A percentile compares a stretch with the other conserved stretches of the same genome.
phyloP scores from a whole-genome alignment of 352 stramenopile species.

The Phytophthora capsici region DNA sequence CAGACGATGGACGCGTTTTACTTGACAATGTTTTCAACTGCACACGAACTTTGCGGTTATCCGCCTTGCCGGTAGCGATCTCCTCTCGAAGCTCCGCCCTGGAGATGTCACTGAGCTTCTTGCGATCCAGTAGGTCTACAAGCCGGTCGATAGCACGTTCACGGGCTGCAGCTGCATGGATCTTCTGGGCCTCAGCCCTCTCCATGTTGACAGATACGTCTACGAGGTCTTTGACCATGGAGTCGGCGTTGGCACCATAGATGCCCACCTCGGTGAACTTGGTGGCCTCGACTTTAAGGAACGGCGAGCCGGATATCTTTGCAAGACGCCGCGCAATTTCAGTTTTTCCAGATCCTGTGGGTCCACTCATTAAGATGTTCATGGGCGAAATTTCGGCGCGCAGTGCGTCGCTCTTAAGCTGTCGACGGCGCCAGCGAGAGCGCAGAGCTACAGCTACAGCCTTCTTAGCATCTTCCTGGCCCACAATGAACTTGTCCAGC shows the following conservation, averaged over 20 bases:
- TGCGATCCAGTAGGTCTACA: conserved; percentile 69
- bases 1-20: conserved; percentile 30
- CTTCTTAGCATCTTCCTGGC: conserved; percentile 96
- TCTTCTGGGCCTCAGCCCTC: conserved; percentile 71
- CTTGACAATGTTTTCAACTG: conserved; percentile 53
- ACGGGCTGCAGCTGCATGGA: conserved; percentile 86
- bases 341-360: conserved; percentile 98
- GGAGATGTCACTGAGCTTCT: conserved; percentile 53
- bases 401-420: conserved; percentile 89
- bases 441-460: conserved; percentile 98
- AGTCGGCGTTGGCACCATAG: conserved; percentile 98
- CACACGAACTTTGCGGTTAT: conserved; percentile 61
- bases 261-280: conserved; percentile 99
- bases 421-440: conserved; percentile 96
- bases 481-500: conserved; percentile 97
- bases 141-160: conserved; percentile 92
- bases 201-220: conserved; percentile 95
- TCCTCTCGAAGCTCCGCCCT: conserved; percentile 62
- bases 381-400: conserved; percentile 95
- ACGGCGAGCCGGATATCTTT: conserved; percentile 97
- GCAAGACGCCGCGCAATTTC: conserved; percentile 98
- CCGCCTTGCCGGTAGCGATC: conserved; percentile 59
- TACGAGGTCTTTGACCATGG: conserved; percentile 98
- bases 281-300: conserved; percentile 98
- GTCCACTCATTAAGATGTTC: conserved; percentile 99